Evolutionary conservation across 768 basidiomycete genomes (phyloP), one percentile per base, ranked within the genome.

Genomic region (Mycena polygramma): DNA sequence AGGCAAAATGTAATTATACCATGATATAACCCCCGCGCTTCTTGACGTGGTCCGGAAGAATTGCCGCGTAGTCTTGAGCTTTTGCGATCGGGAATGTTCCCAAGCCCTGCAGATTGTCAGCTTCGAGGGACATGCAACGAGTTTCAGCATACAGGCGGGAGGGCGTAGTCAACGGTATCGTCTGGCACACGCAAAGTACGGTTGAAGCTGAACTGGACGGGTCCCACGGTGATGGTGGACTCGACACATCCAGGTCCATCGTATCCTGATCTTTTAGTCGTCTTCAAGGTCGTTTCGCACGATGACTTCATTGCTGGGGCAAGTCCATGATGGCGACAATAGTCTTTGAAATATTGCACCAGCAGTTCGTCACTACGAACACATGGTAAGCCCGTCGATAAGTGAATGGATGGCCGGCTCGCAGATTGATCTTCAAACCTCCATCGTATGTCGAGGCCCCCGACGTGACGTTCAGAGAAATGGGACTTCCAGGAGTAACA

Each of bases 21-120:
- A 61, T 61, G 6, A 61, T 19, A 61, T 61, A 61, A n/a, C 59
- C 59, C 11, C 59, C 59, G 26, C 59, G 59, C 59, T 61, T 13
- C 48, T 61, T 61, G 59, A 61, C 49, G 48, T 35, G 48, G 45
- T 49, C 26, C 7, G 59, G 59, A 35, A 61, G 46, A n/a, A 10
- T 37, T 1, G n/a, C 17, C 57, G 59, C 30, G 19, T 49, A 61
- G 30, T 61, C 35, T n/a, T 49, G 59, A 19, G 59, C 59, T 48
- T 36, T 61, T 9, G 36, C 46, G 22, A 61, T 36, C 0, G 59
- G 59, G 26, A 61, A 61, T 19, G 59, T 61, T 35, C 59, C 59
- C 19, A 61, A 22, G 17, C 59, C 59, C 59, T 61, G n/a, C 10
- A 17, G 9, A 24, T 19, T 26, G 13, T 61, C 11, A 35, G 46